Conservation (phyloP, 2,329 filamentous ascomycete species). For the Cryphonectria japonica region DNA sequence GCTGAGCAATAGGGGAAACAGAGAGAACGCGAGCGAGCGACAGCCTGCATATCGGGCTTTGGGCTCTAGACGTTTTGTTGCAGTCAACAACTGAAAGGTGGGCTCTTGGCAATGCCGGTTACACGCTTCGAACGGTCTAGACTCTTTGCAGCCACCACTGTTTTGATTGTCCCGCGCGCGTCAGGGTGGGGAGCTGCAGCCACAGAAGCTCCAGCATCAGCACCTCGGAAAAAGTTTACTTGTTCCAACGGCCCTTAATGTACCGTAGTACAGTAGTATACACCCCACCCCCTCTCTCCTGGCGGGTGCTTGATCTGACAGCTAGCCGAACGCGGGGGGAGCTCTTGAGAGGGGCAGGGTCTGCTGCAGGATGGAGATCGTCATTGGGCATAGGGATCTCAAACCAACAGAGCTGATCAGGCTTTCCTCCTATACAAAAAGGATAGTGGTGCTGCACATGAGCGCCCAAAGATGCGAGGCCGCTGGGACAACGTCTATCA, state of each 20-base stretch:
- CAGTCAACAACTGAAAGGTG: not conserved
- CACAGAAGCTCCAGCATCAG: not conserved
- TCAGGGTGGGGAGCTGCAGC: not conserved
- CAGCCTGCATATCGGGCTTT: not conserved
- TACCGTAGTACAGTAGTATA: not conserved
- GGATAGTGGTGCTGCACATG: not conserved
- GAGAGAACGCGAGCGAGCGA: not conserved
- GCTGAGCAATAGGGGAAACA: not conserved
- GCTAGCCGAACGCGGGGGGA: not conserved
- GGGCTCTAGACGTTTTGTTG: not conserved
- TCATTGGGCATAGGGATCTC: not conserved
- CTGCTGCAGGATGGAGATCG: not conserved
- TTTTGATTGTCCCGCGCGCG: not conserved
- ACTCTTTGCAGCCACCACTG: not conserved
- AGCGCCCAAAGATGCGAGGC: not conserved
- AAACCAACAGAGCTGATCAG: not conserved
- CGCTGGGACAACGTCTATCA: not conserved
- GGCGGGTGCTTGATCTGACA: not conserved
- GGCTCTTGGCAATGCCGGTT: not conserved
- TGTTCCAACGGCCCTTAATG: not conserved
- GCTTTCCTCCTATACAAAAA: too few relatives aligned
- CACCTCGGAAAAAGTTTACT: not conserved
- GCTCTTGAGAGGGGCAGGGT: not conserved
- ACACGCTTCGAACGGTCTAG: constrained; percentile 2
- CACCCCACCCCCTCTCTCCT: not conserved